These are phyloP conservation scores for Leccinum variicolor DNA, from an alignment of 768 basidiomycete species.

Conservation along the genomic window DNA sequence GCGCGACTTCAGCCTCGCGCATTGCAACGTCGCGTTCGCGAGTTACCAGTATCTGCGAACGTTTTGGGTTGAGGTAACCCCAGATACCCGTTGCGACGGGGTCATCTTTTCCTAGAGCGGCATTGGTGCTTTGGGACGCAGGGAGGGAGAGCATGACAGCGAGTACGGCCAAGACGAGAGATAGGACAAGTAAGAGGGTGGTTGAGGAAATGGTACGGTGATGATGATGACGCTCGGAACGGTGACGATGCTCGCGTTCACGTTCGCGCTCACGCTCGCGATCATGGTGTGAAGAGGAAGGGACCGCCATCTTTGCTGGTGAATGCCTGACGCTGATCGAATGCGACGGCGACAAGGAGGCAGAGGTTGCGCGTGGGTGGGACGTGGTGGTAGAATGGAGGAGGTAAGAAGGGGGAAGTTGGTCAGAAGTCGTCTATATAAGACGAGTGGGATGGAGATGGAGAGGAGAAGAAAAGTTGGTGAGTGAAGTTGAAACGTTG, in stretches of 20 bases:
- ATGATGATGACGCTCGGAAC: conserved; percentile 66
- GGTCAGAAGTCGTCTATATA: conserved; percentile 12
- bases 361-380: conserved; percentile 55
- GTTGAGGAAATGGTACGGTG: conserved; percentile 87
- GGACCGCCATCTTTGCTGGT: conserved; percentile 70
- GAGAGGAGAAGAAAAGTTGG: conserved; percentile 6
- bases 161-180: conserved; percentile 82
- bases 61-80: conserved; percentile 77
- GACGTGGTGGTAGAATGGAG: conserved; percentile 54
- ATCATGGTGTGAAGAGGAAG: conserved; percentile 75
- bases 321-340: conserved; percentile 54
- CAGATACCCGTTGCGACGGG: conserved; percentile 52
- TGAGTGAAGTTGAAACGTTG: conserved; percentile 14
- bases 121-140: conserved; percentile 39
- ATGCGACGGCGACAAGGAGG: conserved; percentile 74
- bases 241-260: conserved; percentile 52
- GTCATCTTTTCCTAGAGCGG: conserved; percentile 33
- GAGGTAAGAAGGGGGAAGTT: neutral
- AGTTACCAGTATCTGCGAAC: conserved; percentile 73
- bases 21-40: conserved; percentile 77
- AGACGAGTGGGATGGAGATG: conserved; percentile 16
- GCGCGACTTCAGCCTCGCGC: conserved; percentile 86
- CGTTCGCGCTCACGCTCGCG: conserved; percentile 56
- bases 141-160: conserved; percentile 89
- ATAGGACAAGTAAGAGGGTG: conserved; percentile 81